These are phyloP conservation scores for Corniculantispora saksenae DNA, from an alignment of 2,329 filamentous ascomycete species.

Conservation along the genomic window DNA sequence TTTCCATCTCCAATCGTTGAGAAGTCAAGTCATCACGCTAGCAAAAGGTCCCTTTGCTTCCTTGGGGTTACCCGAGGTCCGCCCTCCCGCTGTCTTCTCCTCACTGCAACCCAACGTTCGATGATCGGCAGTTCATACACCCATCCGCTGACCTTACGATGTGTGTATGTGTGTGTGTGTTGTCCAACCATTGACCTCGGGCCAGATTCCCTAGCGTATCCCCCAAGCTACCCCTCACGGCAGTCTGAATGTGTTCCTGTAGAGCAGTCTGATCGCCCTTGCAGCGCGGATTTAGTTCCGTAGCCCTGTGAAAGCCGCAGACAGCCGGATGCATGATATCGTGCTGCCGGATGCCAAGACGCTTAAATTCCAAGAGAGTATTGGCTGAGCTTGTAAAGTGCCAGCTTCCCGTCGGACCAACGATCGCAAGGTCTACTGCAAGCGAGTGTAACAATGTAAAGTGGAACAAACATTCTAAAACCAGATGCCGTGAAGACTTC, in stretches of 20 bases:
- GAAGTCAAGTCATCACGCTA: background rate
- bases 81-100: background rate
- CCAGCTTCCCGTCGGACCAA: background rate
- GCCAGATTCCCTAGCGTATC: background rate
- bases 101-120: conserved; percentile 7
- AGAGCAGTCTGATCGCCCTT: background rate
- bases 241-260: background rate
- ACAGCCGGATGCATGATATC: background rate
- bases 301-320: background rate
- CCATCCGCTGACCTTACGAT: background rate
- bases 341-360: background rate
- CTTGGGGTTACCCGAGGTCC: background rate
- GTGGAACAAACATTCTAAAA: background rate
- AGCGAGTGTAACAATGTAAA: background rate
- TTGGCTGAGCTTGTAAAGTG: background rate
- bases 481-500: background rate
- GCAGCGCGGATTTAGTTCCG: conserved; percentile 4
- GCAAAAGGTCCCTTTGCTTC: background rate
- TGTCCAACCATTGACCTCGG: background rate
- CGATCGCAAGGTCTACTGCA: background rate
- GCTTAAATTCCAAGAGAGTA: background rate
- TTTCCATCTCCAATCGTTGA: background rate
- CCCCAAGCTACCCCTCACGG: background rate
- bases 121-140: background rate
- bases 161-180: background rate